phyloP scores from a whole-genome alignment of 352 stramenopile species.

The Globisporangium uncinulatum region DNA sequence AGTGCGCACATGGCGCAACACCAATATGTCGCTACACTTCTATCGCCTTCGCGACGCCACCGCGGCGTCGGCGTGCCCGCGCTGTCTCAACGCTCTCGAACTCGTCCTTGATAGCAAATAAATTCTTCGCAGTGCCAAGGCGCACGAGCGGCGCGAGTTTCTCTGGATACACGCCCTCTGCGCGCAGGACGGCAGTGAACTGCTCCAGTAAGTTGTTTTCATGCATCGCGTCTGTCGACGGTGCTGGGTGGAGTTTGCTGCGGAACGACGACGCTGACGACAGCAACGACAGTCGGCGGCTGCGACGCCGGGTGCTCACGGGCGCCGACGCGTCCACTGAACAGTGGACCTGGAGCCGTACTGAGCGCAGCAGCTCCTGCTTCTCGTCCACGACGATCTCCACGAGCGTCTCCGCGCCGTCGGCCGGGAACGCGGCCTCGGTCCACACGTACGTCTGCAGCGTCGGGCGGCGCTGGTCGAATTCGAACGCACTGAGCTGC shows the following conservation, averaged over 20 bases:
- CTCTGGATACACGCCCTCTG: constrained; percentile 60
- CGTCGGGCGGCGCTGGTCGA: constrained; percentile 29
- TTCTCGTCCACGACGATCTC: constrained; percentile 65
- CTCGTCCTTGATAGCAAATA: constrained; percentile 26
- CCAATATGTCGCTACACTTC: too few species aligned
- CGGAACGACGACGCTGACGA: constrained; percentile 23
- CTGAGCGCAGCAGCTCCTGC: constrained; percentile 51
- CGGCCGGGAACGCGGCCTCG: constrained; percentile 84
- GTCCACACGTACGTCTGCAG: constrained; percentile 81
- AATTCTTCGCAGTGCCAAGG: constrained; percentile 48
- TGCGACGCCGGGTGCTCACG: constrained; percentile 24
- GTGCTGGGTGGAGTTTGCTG: constrained; percentile 35
- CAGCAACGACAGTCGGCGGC: background rate
- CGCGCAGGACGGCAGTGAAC: constrained; percentile 49
- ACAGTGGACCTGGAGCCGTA: constrained; percentile 59
- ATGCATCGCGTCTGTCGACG: constrained; percentile 27
- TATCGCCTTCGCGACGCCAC: too few species aligned
- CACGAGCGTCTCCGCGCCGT: constrained; percentile 75
- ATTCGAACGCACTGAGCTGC: constrained; percentile 30
- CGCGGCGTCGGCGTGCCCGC: constrained; percentile 8
- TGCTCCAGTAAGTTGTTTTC: constrained; percentile 65
- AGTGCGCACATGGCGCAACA: too few species aligned
- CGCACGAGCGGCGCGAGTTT: constrained; percentile 40
- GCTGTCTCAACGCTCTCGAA: constrained; percentile 17
- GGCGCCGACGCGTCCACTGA: constrained; percentile 45